Percentiles rank a stretch among this genome's conserved stretches.
phyloP scores from a whole-genome alignment of 805 yeast genomes.

The Saccharomyces kudriavzevii region DNA sequence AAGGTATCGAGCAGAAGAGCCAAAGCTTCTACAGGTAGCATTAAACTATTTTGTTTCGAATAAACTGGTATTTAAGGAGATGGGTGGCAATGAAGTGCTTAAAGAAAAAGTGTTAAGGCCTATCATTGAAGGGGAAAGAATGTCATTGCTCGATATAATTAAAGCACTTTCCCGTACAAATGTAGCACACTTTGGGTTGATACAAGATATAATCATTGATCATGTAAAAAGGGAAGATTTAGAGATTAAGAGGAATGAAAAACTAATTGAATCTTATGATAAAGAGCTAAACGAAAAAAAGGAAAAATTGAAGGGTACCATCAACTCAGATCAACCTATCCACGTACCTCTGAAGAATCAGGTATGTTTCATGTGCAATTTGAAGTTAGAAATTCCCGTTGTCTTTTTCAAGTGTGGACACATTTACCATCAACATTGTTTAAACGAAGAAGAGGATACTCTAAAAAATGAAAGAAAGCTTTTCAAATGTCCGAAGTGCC shows the following conservation, averaged over 20 bases:
- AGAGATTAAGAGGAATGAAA: constrained; percentile 62
- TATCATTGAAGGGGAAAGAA: constrained; percentile 43
- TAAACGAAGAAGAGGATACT: constrained; percentile 38
- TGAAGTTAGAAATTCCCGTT: constrained; percentile 64
- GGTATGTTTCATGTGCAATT: constrained; percentile 57
- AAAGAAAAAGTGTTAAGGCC: constrained; percentile 40
- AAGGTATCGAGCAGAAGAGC: constrained; percentile 53
- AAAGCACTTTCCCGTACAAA: constrained; percentile 55
- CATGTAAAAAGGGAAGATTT: constrained; percentile 50
- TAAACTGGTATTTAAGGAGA: constrained; percentile 40
- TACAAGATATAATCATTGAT: constrained; percentile 59
- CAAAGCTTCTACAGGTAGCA: constrained; percentile 58
- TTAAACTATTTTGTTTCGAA: constrained; percentile 55
- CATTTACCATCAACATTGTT: constrained; percentile 76
- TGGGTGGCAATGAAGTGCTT: constrained; percentile 45
- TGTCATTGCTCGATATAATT: constrained; percentile 73
- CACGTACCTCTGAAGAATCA: constrained; percentile 43
- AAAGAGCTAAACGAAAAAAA: constrained; percentile 53
- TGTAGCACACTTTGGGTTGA: constrained; percentile 60
- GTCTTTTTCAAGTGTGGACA: constrained; percentile 83
- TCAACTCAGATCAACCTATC: constrained; percentile 33
- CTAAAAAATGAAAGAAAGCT: constrained; percentile 11
- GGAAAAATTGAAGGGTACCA: constrained; percentile 44
- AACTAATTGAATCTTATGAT: constrained; percentile 59
- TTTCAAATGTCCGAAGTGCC: constrained; percentile 65